These are phyloP conservation scores for Epichloe gansuensis DNA, from an alignment of 2,329 filamentous ascomycete species.

Conservation along the genomic window DNA sequence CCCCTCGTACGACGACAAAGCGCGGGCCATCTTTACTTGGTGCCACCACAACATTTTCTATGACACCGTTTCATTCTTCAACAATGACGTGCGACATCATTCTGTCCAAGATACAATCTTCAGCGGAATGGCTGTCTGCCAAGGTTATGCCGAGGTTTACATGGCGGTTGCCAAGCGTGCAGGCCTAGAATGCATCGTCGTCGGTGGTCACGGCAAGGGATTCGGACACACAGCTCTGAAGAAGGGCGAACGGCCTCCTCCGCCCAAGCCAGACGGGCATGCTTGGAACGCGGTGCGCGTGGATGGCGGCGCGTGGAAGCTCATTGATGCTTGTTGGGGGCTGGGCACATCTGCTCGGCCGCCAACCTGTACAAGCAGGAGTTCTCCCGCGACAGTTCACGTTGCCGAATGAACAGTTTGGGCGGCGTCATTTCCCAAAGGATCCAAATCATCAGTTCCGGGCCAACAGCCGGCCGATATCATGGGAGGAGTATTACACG, in stretches of 20 bases:
- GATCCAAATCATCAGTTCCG: constrained; percentile 62
- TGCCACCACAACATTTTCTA: constrained; percentile 88
- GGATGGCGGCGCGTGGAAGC: constrained; percentile 79
- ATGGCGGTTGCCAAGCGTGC: constrained; percentile 64
- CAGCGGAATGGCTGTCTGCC: constrained; percentile 74
- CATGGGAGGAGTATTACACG: constrained; percentile 74
- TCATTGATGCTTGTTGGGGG: constrained; percentile 92
- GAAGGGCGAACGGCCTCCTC: constrained; percentile 54
- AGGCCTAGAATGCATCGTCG: constrained; percentile 64
- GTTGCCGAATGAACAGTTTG: constrained; percentile 65
- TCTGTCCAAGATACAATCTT: constrained; percentile 63
- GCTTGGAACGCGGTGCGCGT: constrained; percentile 92
- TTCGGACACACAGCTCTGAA: constrained; percentile 55
- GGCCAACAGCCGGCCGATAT: constrained; percentile 51
- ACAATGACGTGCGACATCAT: constrained; percentile 50
- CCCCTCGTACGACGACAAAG: constrained; percentile 75
- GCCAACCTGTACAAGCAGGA: constrained; percentile 49
- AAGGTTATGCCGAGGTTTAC: constrained; percentile 80
- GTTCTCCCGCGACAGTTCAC: constrained; percentile 56
- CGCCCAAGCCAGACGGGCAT: constrained; percentile 51
- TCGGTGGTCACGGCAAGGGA: constrained; percentile 77
- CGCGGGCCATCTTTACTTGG: constrained; percentile 88
- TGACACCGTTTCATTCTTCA: constrained; percentile 70
- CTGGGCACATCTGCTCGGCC: constrained; percentile 49
- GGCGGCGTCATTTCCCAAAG: constrained; percentile 64